Base-by-base conservation (phyloP, 257 asterid species). In the Nicotiana knightiana region DNA sequence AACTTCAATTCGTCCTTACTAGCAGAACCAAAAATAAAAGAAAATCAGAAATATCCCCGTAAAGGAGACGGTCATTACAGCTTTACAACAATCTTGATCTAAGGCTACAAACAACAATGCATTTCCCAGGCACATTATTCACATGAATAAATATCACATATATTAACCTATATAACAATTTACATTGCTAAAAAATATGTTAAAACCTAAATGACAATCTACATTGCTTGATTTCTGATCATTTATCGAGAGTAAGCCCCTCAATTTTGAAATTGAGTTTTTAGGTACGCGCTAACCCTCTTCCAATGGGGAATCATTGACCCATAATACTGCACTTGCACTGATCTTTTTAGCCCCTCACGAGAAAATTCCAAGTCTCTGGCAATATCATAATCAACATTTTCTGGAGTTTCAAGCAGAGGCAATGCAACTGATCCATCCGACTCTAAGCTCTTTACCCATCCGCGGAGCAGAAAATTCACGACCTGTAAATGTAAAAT, bases 361-460 rank as follows among this genome's bases (percentile, higher is more conserved):
- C 95, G 87, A 51, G 76, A 33, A 83, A 89, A 91, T 82, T 87
- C 97, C 83, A 91, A 43, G 71, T 92, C 88, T 65, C 81, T 90
- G 26, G 84, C 83, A 82, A 93, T 71, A 80, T 82, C 83, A 82
- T 61, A 62, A 51, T 64, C 33, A 64, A 82, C 85, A 26, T 83
- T 77, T 70, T 90, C 88, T 0, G 86, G 75, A 81, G 81, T 81
- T 35, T 91, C 95, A 18, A 93, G 89, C 86, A 93, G 86, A 76
- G 96, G 96, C 87, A 92, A 87, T 86, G 62, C 87, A 59, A 80
- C 82, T 3, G 91, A 85, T 12, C 95, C 95, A 32, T 87, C 82
- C 2, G 98, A 91, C 84, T 95, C 97, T 76, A 95, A 84, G 83
- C 86, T 89, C 63, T 81, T 89, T 33, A 95, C 90, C 99, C 99